Conservation (phyloP, 305 asterid species). For the Fraxinus floribunda region DNA sequence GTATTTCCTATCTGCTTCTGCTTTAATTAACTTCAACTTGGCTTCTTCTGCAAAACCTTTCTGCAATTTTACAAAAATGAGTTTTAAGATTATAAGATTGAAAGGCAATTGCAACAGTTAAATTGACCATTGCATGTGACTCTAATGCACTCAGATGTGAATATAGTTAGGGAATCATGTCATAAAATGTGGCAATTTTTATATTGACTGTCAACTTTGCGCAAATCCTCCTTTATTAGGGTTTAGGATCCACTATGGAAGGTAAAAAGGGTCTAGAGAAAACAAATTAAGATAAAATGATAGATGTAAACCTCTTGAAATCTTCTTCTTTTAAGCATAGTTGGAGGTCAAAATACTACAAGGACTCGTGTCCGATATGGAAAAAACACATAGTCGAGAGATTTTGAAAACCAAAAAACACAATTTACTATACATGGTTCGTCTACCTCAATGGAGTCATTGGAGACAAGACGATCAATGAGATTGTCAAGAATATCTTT, state of each 20-base stretch:
- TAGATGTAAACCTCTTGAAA: background rate
- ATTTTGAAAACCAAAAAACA: background rate
- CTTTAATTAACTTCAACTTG: slow-evolving; percentile 34
- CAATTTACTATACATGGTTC: background rate
- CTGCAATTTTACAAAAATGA: slow-evolving; percentile 21
- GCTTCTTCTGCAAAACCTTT: slow-evolving; percentile 50
- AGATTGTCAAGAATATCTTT: slow-evolving; percentile 56
- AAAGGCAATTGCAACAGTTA: background rate
- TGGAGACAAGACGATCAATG: slow-evolving; percentile 50
- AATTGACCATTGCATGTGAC: background rate
- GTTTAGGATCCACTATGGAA: background rate
- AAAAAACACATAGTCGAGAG: background rate
- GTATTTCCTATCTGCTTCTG: slow-evolving; percentile 52
- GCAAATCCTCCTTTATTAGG: background rate
- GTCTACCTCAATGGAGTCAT: slow-evolving; percentile 46
- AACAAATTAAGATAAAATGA: background rate
- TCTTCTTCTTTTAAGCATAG: background rate
- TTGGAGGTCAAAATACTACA: background rate
- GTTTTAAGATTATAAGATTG: background rate
- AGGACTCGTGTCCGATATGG: background rate
- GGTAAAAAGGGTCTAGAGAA: background rate
- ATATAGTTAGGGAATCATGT: background rate
- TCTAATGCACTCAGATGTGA: background rate
- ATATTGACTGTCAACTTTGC: background rate
- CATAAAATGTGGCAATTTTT: background rate